Conservation (phyloP, 495 filamentous ascomycete genomes). For the Jackrogersella multiformis region DNA sequence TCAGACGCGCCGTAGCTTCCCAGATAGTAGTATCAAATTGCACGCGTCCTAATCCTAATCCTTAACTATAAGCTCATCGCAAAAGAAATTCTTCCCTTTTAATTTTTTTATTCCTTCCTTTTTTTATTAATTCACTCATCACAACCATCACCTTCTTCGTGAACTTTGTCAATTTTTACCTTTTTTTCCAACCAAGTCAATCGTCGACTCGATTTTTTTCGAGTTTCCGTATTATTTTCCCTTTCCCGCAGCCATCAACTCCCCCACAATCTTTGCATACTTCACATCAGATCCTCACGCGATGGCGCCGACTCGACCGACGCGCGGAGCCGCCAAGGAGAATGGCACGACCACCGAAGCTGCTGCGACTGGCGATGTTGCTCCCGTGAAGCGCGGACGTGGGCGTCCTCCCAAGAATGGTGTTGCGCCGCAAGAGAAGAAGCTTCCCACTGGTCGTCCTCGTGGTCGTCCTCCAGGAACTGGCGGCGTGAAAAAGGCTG, state of each 20-base stretch:
- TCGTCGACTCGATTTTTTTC: conserved; percentile 3
- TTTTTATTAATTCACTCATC: conserved; percentile 1
- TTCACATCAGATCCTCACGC: conserved; percentile 4
- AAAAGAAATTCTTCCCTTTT: conserved; percentile 15
- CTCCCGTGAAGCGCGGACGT: conserved; percentile 54
- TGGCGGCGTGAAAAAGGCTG: conserved; percentile 50
- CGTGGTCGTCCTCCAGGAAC: conserved; percentile 57
- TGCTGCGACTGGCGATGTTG: conserved; percentile 24
- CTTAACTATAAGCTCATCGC: conserved; percentile 1
- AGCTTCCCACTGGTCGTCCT: conserved; percentile 51
- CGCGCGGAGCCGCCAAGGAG: conserved; percentile 40
- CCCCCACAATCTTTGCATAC: not conserved
- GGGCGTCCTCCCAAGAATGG: conserved; percentile 56
- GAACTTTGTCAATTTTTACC: conserved; percentile 1
- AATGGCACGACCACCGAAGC: conserved; percentile 35
- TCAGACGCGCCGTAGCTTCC: conserved; percentile 28
- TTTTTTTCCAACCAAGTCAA: conserved; percentile 31
- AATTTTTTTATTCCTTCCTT: conserved; percentile 8
- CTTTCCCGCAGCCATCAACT: not conserved
- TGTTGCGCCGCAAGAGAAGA: conserved; percentile 47
- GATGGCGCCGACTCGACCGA: conserved; percentile 43
- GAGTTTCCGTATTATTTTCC: not conserved
- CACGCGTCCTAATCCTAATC: conserved; percentile 32
- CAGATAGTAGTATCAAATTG: conserved; percentile 13
- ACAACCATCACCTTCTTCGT: not conserved